A percentile compares a stretch with the other conserved stretches of the same genome.
phyloP scores from a whole-genome alignment of 495 filamentous ascomycete species.

The Aspergillus panamensis region DNA sequence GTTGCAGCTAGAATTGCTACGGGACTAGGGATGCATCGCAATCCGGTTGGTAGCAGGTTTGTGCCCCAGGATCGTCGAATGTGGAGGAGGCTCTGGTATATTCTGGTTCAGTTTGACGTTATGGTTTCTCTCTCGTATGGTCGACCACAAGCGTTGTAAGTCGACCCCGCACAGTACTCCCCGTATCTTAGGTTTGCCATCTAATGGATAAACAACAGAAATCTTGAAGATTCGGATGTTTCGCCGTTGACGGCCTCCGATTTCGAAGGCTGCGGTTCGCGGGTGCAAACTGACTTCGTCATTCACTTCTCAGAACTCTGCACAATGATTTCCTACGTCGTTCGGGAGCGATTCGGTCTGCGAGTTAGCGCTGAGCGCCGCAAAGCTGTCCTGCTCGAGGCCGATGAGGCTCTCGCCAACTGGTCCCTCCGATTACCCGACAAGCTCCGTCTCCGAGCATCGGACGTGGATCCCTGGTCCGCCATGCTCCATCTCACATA shows the following conservation, averaged over 20 bases:
- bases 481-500: slow-evolving; percentile 50
- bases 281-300: slow-evolving; percentile 41
- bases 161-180: not conserved
- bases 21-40: slow-evolving; percentile 49
- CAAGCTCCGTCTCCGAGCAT: slow-evolving; percentile 40
- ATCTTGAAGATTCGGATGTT: slow-evolving; percentile 49
- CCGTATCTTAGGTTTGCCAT: not conserved
- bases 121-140: slow-evolving; percentile 49
- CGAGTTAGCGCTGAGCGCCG: slow-evolving; percentile 38
- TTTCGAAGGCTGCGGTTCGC: slow-evolving; percentile 45
- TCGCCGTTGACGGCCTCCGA: slow-evolving; percentile 42
- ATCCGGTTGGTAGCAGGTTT: slow-evolving; percentile 43
- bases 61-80: slow-evolving; percentile 42
- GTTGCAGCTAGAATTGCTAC: slow-evolving; percentile 47
- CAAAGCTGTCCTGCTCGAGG: slow-evolving; percentile 43
- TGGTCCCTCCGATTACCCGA: slow-evolving; percentile 47
- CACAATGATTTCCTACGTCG: slow-evolving; percentile 45
- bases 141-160: slow-evolving; percentile 48
- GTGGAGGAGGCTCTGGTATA: slow-evolving; percentile 49
- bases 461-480: slow-evolving; percentile 48
- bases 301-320: slow-evolving; percentile 47
- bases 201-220: slow-evolving; percentile 23
- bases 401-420: slow-evolving; percentile 44
- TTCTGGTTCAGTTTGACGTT: slow-evolving; percentile 48
- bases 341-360: slow-evolving; percentile 43